Evolutionary conservation across 1,139 yeast species (phyloP).

Genomic region (Pichia sp.): DNA sequence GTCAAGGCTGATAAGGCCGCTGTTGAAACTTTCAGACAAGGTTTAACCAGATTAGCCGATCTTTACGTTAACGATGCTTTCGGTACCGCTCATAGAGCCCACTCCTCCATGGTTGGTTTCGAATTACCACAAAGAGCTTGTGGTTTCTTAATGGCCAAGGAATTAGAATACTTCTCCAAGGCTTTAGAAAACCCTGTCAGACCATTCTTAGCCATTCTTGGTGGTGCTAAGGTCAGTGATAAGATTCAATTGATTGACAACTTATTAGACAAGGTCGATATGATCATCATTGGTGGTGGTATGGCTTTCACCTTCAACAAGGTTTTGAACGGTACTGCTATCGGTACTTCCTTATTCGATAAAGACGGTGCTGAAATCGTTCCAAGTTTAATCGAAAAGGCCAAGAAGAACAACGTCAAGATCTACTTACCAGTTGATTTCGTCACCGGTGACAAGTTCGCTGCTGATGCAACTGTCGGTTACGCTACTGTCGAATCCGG

Average conservation of each 20-base stretch:
- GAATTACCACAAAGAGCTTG: constrained; percentile 93
- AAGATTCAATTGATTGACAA: constrained; percentile 97
- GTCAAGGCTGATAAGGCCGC: constrained; percentile 83
- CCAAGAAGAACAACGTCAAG: constrained; percentile 91
- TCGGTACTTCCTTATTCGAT: constrained; percentile 89
- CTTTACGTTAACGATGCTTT: constrained; percentile 97
- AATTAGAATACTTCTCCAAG: constrained; percentile 93
- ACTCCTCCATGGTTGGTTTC: constrained; percentile 96
- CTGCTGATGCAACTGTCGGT: constrained; percentile 82
- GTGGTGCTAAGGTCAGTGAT: constrained; percentile 98
- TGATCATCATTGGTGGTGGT: constrained; percentile 96
- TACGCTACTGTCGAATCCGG: constrained; percentile 83
- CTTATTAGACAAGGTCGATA: constrained; percentile 91
- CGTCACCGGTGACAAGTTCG: constrained; percentile 90
- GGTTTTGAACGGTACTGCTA: constrained; percentile 76
- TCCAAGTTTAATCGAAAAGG: constrained; percentile 85
- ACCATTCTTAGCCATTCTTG: constrained; percentile 96
- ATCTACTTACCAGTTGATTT: constrained; percentile 91
- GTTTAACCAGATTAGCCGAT: constrained; percentile 87
- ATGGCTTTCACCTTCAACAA: constrained; percentile 99
- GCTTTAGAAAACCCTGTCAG: constrained; percentile 96
- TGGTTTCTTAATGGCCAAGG: constrained; percentile 97
- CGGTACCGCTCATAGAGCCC: constrained; percentile 99
- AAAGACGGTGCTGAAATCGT: constrained; percentile 93
- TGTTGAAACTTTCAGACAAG: constrained; percentile 81